Evolutionary conservation across 768 basidiomycete genomes (phyloP).

Genomic region (Termitomyces eurrhizus): DNA sequence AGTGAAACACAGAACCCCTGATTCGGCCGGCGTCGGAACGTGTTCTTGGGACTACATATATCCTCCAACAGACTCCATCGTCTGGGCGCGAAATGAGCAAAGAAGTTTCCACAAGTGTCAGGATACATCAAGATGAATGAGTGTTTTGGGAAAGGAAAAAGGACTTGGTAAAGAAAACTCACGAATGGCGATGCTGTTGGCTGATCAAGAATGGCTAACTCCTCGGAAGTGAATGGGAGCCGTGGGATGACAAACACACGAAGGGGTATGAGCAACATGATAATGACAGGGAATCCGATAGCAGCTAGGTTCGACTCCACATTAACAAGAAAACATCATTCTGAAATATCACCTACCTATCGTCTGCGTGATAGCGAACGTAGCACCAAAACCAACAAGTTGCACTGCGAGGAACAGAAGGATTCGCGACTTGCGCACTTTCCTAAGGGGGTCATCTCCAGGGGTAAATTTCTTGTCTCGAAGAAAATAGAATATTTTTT

Average conservation of each 20-base stretch:
- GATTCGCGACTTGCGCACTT: conserved; percentile 72
- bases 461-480: conserved; percentile 65
- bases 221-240: conserved; percentile 71
- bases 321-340: conserved; percentile 12
- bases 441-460: conserved; percentile 62
- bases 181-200: conserved; percentile 87
- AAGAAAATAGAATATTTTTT: conserved; percentile 75
- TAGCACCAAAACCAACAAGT: conserved; percentile 79
- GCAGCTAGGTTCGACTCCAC: conserved; percentile 55
- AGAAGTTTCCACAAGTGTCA: not conserved
- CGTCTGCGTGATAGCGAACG: conserved; percentile 90
- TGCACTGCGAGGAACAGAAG: conserved; percentile 71
- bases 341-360: conserved; percentile 47
- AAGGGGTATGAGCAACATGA: conserved; percentile 77
- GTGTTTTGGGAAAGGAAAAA: not conserved
- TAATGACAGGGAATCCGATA: conserved; percentile 88
- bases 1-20: no score
- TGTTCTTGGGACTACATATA: conserved; percentile 14
- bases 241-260: conserved; percentile 68
- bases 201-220: conserved; percentile 82
- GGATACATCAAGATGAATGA: not conserved
- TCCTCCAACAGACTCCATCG: conserved; percentile 33
- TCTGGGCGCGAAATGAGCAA: conserved; percentile 17
- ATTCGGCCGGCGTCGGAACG: not conserved
- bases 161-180: conserved; percentile 34